Base-by-base conservation (phyloP, 352 stramenopile species). In the Phytophthora hibernalis region DNA sequence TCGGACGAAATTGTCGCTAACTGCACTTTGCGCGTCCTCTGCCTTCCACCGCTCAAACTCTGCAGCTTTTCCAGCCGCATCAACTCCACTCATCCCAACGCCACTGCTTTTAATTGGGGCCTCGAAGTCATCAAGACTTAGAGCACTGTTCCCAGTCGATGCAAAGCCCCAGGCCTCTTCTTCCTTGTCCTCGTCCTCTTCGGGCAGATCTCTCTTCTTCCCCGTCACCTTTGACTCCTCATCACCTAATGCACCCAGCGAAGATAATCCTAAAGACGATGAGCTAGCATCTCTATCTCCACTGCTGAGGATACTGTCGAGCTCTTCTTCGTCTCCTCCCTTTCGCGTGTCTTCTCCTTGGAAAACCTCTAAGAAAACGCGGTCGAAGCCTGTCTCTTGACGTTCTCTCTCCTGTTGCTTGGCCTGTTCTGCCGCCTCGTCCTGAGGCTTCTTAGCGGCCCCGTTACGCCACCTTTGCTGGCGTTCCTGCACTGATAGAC, bases 1-100 rank as follows among this genome's bases (percentile, higher is more conserved):
- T 31, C 79, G 78, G 21, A 95, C 83, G 63, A 92, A 95, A 59
- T 95, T 95, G 68, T 89, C 77, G 60, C 83, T 89, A 11, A 94
- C 80, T 2, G 54, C 50, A 54, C 77, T 77, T 28, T 73, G 77
- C 10, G 60, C 65, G 16, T 85, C 69, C 43, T 88, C 82, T 5
- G 80, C 70, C 55, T 93, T 93, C 72, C 76, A 93, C 1, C 72
- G 72, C 33, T 76, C 71, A 60, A 92, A 90, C 24, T 75, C 69
- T 18, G 58, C 64, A 9, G 50, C 47, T 21, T 76, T 74, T 16
- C 45, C 47, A 49, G 22, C 59, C 16, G 16, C 42, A 42, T 7
- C 47, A 37, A 53, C 37, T 5, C 2, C 40, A 48, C 22, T 28
- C 18, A 40, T 42, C 20, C n/a, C 10, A n/a, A 18, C 9, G 2